Evolutionary conservation across 805 yeast species (phyloP).

Genomic region (Ascoidea tarda): DNA sequence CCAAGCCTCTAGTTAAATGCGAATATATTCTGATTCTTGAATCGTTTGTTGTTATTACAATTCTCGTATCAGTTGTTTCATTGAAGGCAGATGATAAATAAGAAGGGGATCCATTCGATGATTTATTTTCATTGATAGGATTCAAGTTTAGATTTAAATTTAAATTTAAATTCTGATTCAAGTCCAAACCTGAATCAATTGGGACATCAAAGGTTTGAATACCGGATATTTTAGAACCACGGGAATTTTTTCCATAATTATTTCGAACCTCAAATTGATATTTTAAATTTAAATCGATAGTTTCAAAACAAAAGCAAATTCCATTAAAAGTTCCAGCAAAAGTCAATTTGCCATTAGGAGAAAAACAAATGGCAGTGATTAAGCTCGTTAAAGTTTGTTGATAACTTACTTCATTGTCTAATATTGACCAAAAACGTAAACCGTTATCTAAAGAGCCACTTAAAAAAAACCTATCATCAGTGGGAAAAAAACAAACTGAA

Average conservation of each 20-base stretch:
- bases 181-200: conserved; percentile 1
- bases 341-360: conserved; percentile 46
- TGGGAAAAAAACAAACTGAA: conserved; percentile 64
- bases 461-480: conserved; percentile 75
- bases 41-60: conserved; percentile 69
- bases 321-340: conserved; percentile 76
- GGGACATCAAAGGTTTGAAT: conserved; percentile 31
- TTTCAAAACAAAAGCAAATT: conserved; percentile 40
- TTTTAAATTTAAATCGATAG: conserved; percentile 41
- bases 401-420: conserved; percentile 54
- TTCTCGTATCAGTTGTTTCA: conserved; percentile 19
- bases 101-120: not conserved
- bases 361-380: conserved; percentile 62
- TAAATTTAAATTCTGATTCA: not conserved
- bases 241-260: conserved; percentile 16
- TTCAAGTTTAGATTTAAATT: too few species aligned
- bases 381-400: conserved; percentile 47
- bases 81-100: not conserved
- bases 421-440: conserved; percentile 71
- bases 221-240: conserved; percentile 62
- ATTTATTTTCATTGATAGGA: conserved; percentile 2
- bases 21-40: conserved; percentile 62
- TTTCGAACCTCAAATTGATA: conserved; percentile 32
- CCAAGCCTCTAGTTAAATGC: conserved; percentile 34
- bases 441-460: conserved; percentile 71